These are phyloP conservation scores for Metschnikowia peoriensis DNA, from an alignment of 805 yeast genomes.

Conservation along the genomic window DNA sequence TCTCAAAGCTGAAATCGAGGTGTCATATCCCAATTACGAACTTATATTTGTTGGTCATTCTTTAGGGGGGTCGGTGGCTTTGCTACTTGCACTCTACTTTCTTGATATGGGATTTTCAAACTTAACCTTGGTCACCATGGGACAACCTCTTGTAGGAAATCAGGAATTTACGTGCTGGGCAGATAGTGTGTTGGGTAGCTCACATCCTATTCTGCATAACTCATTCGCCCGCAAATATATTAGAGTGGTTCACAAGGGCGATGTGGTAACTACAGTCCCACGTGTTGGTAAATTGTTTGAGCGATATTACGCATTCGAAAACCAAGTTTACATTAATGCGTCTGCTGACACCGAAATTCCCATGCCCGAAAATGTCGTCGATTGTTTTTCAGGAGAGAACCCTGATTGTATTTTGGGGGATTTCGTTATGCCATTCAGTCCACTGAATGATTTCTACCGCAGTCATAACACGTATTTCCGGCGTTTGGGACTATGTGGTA, in stretches of 20 bases:
- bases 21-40: constrained; percentile 19
- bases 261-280: constrained; percentile 32
- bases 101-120: constrained; percentile 33
- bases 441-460: constrained; percentile 23
- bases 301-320: constrained; percentile 32
- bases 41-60: constrained; percentile 28
- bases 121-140: constrained; percentile 39
- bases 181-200: constrained; percentile 33
- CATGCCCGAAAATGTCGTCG: constrained; percentile 27
- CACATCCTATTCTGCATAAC: constrained; percentile 19
- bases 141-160: constrained; percentile 46
- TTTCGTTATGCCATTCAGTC: constrained; percentile 13
- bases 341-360: constrained; percentile 28
- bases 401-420: constrained; percentile 32
- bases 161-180: constrained; percentile 35
- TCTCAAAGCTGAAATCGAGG: constrained; percentile 7
- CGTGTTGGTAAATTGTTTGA: constrained; percentile 10
- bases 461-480: constrained; percentile 40
- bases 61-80: constrained; percentile 42
- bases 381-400: constrained; percentile 30
- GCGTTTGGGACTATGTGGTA: constrained; percentile 32
- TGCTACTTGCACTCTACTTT: constrained; percentile 36
- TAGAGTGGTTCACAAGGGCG: constrained; percentile 28
- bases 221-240: constrained; percentile 19
- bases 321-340: constrained; percentile 38